Evolutionary conservation across 805 yeast species (phyloP).

Genomic region (Myxozyma udenii): DNA sequence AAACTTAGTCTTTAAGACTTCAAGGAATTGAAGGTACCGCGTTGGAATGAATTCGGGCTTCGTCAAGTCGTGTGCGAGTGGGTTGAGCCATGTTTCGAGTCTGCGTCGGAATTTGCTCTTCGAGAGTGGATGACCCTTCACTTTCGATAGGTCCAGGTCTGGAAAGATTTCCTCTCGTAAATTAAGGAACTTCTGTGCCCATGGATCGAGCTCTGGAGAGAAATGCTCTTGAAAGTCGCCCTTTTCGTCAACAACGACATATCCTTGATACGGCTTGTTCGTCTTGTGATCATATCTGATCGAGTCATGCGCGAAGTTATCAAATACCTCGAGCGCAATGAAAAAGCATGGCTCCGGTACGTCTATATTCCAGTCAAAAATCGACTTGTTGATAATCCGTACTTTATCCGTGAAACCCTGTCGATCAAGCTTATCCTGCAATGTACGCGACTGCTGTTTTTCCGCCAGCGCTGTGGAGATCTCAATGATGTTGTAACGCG

Average conservation of each 20-base stretch:
- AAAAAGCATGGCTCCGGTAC: conserved; percentile 59
- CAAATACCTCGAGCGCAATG: conserved; percentile 78
- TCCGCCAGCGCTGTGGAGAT: conserved; percentile 61
- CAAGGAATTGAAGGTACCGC: conserved; percentile 60
- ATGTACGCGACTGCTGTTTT: conserved; percentile 47
- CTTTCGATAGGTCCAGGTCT: conserved; percentile 34
- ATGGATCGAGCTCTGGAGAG: conserved; percentile 34
- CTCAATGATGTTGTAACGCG: conserved; percentile 70
- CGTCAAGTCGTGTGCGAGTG: conserved; percentile 63
- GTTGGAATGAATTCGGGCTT: conserved; percentile 84
- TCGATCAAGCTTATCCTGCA: conserved; percentile 38
- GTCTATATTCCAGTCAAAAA: conserved; percentile 64
- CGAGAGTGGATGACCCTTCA: conserved; percentile 58
- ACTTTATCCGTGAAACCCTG: conserved; percentile 55
- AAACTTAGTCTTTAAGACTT: conserved; percentile 58
- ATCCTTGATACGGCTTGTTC: conserved; percentile 70
- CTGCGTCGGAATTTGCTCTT: conserved; percentile 46
- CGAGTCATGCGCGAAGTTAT: conserved; percentile 79
- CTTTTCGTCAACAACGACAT: conserved; percentile 65
- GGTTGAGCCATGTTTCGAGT: conserved; percentile 53
- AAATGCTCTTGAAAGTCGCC: conserved; percentile 76
- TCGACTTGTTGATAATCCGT: conserved; percentile 67
- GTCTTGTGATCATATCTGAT: conserved; percentile 69
- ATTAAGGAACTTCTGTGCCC: conserved; percentile 51
- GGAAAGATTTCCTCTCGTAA: conserved; percentile 45